Conservation (phyloP, 768 basidiomycete species). For the Cystofilobasidium macerans region DNA sequence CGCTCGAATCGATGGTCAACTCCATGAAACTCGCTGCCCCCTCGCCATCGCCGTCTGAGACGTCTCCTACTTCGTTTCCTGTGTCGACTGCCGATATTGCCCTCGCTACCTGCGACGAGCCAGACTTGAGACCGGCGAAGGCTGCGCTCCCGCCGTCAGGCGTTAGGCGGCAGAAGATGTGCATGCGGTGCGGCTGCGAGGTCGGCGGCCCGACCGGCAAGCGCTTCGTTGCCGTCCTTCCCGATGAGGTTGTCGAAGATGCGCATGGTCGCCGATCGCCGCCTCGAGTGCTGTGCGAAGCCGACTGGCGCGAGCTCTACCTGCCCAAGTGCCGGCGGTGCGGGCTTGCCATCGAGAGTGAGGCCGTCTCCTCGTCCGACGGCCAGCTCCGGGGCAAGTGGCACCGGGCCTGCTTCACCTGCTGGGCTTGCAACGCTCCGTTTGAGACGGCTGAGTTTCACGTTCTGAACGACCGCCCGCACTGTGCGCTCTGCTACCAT, state of each 20-base stretch:
- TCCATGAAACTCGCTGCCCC: neutral
- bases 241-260: constrained; percentile 29
- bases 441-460: constrained; percentile 90
- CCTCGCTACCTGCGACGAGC: neutral
- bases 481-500: constrained; percentile 87
- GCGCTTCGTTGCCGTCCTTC: constrained; percentile 44
- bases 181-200: constrained; percentile 62
- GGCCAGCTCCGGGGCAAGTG: constrained; percentile 68
- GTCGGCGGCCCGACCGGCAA: constrained; percentile 64
- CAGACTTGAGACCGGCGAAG: no score
- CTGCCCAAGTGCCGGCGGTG: constrained; percentile 51
- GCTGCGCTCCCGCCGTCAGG: neutral
- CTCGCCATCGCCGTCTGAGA: neutral
- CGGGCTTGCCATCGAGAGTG: constrained; percentile 58
- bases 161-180: constrained; percentile 37
- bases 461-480: constrained; percentile 77
- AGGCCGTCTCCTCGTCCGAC: constrained; percentile 80
- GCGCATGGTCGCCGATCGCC: constrained; percentile 29
- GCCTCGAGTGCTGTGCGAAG: constrained; percentile 64
- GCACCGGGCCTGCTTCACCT: constrained; percentile 62
- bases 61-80: neutral
- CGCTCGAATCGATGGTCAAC: constrained; percentile 16
- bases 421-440: constrained; percentile 69
- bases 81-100: neutral
- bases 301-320: constrained; percentile 94